Conservation (phyloP, 306 rosid genomes). For the Acmispon strigosus region DNA sequence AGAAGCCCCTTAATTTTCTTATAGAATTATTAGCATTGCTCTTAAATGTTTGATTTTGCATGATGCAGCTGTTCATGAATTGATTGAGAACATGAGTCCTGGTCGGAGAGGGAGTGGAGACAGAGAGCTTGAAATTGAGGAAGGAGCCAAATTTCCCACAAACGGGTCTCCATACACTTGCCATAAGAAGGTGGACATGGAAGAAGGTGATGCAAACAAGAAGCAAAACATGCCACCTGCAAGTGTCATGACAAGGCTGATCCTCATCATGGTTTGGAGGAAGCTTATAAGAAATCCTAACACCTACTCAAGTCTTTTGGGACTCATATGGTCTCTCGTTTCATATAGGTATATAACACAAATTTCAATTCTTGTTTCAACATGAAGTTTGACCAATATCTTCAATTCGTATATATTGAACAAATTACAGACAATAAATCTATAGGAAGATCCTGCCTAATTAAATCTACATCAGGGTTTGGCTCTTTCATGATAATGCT, state of each 20-base stretch:
- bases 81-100: slow-evolving; percentile 53
- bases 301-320: slow-evolving; percentile 75
- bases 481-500: neutral
- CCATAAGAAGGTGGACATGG: slow-evolving; percentile 52
- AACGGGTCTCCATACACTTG: slow-evolving; percentile 52
- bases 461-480: neutral
- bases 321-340: slow-evolving; percentile 74
- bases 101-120: slow-evolving; percentile 41
- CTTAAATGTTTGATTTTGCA: neutral
- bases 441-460: neutral
- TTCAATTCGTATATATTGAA: too few relatives aligned
- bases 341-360: slow-evolving; percentile 50
- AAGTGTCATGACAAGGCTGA: slow-evolving; percentile 83
- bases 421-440: too few relatives aligned
- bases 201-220: slow-evolving; percentile 35
- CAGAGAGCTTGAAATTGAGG: slow-evolving; percentile 35
- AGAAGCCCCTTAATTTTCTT: too few relatives aligned
- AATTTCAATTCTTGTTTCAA: neutral
- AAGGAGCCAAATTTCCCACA: slow-evolving; percentile 40
- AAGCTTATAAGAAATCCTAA: slow-evolving; percentile 90
- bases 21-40: neutral
- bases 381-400: too few relatives aligned
- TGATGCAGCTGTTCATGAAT: slow-evolving; percentile 40
- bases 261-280: slow-evolving; percentile 90
- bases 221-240: slow-evolving; percentile 84